These are phyloP conservation scores for Herpetomonas muscarum DNA, from an alignment of 208 protist species.

Conservation along the genomic window DNA sequence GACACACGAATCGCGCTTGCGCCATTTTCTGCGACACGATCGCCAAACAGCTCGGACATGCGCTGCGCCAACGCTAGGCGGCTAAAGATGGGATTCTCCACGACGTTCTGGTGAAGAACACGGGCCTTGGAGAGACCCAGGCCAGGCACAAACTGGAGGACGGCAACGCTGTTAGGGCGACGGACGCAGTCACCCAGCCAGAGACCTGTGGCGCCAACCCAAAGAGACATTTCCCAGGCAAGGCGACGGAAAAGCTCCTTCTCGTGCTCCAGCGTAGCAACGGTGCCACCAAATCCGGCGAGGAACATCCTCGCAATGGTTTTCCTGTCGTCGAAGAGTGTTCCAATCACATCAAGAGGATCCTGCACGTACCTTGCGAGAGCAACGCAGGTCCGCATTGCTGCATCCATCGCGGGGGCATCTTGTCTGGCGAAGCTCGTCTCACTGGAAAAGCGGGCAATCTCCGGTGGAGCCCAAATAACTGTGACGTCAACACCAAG, in stretches of 20 bases:
- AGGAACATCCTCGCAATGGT: slow-evolving; percentile 60
- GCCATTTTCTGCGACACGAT: slow-evolving; percentile 48
- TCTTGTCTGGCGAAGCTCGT: slow-evolving; percentile 49
- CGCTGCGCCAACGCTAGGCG: slow-evolving; percentile 28
- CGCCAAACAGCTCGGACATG: slow-evolving; percentile 44
- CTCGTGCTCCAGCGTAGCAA: slow-evolving; percentile 23
- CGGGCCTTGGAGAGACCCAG: slow-evolving; percentile 54
- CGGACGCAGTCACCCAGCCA: slow-evolving; percentile 56
- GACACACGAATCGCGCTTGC: slow-evolving; percentile 36
- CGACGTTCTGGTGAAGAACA: slow-evolving; percentile 29
- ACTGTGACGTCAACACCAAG: slow-evolving; percentile 52
- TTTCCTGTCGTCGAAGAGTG: slow-evolving; percentile 66
- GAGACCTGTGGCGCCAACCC: slow-evolving; percentile 56
- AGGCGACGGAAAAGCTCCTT: slow-evolving; percentile 56
- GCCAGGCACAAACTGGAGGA: slow-evolving; percentile 81
- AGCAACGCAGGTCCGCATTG: slow-evolving; percentile 39
- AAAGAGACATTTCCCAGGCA: slow-evolving; percentile 81
- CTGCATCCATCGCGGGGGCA: slow-evolving; percentile 32
- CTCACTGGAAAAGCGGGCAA: slow-evolving; percentile 61
- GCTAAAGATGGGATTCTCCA: slow-evolving; percentile 17
- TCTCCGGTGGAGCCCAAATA: slow-evolving; percentile 64
- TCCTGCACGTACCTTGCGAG: slow-evolving; percentile 76
- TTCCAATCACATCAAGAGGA: slow-evolving; percentile 50
- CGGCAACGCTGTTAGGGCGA: slow-evolving; percentile 37
- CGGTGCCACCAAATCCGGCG: slow-evolving; percentile 3